Conservation (phyloP, 163 green algal species). For the Coccomyxa subellipsoidea region DNA sequence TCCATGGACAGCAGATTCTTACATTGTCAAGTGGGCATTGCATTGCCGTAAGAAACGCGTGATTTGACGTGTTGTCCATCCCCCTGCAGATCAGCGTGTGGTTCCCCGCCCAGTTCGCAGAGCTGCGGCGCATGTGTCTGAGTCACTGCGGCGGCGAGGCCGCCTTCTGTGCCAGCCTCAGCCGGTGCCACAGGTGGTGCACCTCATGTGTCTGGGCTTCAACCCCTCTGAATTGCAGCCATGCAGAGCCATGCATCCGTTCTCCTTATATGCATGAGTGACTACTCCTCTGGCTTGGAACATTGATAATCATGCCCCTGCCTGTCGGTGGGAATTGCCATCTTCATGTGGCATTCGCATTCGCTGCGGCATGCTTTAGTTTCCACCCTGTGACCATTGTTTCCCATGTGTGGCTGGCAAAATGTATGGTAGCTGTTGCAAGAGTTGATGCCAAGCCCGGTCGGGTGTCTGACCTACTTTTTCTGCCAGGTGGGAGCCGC, state of each 20-base stretch:
- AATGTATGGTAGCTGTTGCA: neutral
- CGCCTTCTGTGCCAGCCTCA: slow-evolving; percentile 70
- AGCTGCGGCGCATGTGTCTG: slow-evolving; percentile 62
- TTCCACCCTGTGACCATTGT: no score
- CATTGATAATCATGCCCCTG: no score
- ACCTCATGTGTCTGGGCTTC: no score
- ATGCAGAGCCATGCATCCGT: neutral
- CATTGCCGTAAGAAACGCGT: no score
- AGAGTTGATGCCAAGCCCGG: neutral
- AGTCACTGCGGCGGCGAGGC: slow-evolving; percentile 59
- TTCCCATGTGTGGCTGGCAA: no score
- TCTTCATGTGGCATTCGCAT: no score
- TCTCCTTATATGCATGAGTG: neutral
- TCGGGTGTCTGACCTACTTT: neutral
- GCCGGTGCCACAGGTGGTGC: slow-evolving; percentile 27
- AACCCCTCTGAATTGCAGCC: no score
- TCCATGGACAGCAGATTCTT: no score
- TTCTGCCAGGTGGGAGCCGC: slow-evolving; percentile 68
- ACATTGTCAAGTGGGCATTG: no score
- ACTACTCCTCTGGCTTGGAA: no score
- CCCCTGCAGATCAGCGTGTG: slow-evolving; percentile 62
- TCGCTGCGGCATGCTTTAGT: no score
- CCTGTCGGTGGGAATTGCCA: no score
- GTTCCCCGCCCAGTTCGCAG: slow-evolving; percentile 90
- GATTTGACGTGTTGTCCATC: neutral